phyloP scores from a whole-genome alignment of 2,329 filamentous ascomycete species.

The Neonectria sp. region DNA sequence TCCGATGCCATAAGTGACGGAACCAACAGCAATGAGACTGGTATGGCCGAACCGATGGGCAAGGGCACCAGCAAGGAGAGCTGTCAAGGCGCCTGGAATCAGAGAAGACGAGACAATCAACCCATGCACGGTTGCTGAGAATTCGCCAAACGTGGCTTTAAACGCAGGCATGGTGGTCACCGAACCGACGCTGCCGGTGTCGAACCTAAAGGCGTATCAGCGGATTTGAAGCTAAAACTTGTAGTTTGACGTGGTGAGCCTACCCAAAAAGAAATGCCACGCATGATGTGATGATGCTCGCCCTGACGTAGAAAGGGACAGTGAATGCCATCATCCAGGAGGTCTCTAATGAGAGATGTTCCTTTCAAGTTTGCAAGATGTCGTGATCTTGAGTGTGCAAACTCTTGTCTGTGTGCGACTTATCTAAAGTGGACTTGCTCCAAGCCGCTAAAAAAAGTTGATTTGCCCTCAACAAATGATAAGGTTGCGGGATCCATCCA shows the following conservation, averaged over 20 bases:
- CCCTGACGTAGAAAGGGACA: slow-evolving; percentile 49
- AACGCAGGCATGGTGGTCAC: slow-evolving; percentile 72
- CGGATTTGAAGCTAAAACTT: background rate
- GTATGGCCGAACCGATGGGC: slow-evolving; percentile 68
- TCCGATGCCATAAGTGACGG: slow-evolving; percentile 67
- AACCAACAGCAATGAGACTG: slow-evolving; percentile 66
- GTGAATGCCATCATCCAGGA: slow-evolving; percentile 22
- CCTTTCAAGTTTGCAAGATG: background rate
- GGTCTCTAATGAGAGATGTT: background rate
- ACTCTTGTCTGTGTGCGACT: slow-evolving; percentile 23
- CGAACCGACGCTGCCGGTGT: slow-evolving; percentile 70
- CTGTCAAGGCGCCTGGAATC: slow-evolving; percentile 71
- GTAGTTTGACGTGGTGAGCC: background rate
- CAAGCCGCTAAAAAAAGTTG: slow-evolving; percentile 12
- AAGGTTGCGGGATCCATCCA: slow-evolving; percentile 22
- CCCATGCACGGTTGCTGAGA: slow-evolving; percentile 70
- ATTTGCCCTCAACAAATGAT: slow-evolving; percentile 26
- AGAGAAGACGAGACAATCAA: slow-evolving; percentile 73
- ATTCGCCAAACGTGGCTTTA: slow-evolving; percentile 63
- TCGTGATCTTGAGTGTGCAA: slow-evolving; percentile 4
- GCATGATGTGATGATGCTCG: slow-evolving; percentile 49
- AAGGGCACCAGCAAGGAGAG: slow-evolving; percentile 70
- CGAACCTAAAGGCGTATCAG: slow-evolving; percentile 38
- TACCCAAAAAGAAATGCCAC: slow-evolving; percentile 53
- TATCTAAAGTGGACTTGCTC: slow-evolving; percentile 29